Conservation (phyloP, 164 flowering plant genomes). For the Vitis rotundifolia region DNA sequence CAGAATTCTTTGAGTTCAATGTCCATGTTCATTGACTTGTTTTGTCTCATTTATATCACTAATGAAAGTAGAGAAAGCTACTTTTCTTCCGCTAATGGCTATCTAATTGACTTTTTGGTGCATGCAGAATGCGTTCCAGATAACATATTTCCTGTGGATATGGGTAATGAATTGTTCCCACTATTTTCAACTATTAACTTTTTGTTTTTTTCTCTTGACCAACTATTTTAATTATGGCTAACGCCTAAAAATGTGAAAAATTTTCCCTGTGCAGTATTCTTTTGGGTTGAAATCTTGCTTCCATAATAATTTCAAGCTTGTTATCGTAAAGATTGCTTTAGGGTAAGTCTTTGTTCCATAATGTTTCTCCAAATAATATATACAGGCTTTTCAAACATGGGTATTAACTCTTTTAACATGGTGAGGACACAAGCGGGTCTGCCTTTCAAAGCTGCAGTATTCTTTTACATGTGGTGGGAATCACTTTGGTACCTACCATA, state of each 20-base stretch:
- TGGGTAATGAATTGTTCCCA: constrained; percentile 56
- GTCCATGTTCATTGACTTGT: no score
- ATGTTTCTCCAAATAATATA: not conserved
- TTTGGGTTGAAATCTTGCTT: constrained; percentile 58
- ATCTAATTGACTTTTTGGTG: constrained; percentile 7
- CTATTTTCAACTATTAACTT: not conserved
- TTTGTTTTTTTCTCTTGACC: not conserved
- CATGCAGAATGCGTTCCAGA: constrained; percentile 92
- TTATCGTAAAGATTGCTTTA: constrained; percentile 37
- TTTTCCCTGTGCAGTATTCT: constrained; percentile 46
- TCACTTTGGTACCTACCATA: not conserved
- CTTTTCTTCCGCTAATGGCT: not conserved
- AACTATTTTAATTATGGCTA: not conserved
- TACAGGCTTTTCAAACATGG: not conserved
- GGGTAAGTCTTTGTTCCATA: constrained; percentile 41
- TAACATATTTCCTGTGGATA: constrained; percentile 91
- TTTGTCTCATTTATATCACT: not conserved
- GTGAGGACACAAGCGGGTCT: not conserved
- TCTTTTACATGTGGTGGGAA: no score
- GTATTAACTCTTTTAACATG: not conserved
- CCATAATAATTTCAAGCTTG: constrained; percentile 38
- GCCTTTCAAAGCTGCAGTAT: not conserved
- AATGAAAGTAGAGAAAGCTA: not conserved
- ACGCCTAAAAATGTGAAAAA: not conserved
- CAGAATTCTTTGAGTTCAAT: not conserved